Evolutionary conservation across 2,329 filamentous ascomycete species (phyloP).

Genomic region (Nemania sp.): DNA sequence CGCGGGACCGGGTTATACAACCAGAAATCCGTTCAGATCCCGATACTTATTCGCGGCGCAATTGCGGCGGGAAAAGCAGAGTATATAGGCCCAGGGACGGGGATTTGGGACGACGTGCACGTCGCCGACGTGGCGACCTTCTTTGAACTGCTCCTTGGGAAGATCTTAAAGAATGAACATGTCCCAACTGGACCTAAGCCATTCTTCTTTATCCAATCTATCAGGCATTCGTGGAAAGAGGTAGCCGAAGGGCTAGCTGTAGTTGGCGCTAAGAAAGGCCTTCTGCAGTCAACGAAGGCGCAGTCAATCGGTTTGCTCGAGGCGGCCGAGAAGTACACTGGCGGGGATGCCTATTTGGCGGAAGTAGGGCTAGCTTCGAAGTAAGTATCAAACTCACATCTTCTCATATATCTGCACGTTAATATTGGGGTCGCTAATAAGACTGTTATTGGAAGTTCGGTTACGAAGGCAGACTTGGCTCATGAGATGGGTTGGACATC

Average conservation of each 20-base stretch:
- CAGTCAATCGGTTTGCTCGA: background rate
- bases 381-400: background rate
- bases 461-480: conserved; percentile 8
- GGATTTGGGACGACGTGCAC: conserved; percentile 19
- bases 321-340: background rate
- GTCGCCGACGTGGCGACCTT: conserved; percentile 4
- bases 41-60: background rate
- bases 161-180: conserved; percentile 10
- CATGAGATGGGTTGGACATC: conserved; percentile 8
- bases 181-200: conserved; percentile 5
- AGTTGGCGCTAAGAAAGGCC: background rate
- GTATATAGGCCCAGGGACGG: conserved; percentile 6
- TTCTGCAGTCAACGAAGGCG: background rate
- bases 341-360: background rate
- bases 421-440: background rate
- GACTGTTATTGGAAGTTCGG: background rate
- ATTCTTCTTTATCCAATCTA: conserved; percentile 12
- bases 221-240: conserved; percentile 10
- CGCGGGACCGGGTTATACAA: conserved; percentile 3
- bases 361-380: background rate
- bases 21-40: background rate
- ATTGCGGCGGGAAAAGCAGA: background rate
- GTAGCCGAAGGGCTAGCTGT: conserved; percentile 1
- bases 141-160: conserved; percentile 14
- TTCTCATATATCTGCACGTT: background rate